Evolutionary conservation across 345 rosid genomes (phyloP), one percentile per base, ranked within the genome.

Genomic region (Clausena lansium): DNA sequence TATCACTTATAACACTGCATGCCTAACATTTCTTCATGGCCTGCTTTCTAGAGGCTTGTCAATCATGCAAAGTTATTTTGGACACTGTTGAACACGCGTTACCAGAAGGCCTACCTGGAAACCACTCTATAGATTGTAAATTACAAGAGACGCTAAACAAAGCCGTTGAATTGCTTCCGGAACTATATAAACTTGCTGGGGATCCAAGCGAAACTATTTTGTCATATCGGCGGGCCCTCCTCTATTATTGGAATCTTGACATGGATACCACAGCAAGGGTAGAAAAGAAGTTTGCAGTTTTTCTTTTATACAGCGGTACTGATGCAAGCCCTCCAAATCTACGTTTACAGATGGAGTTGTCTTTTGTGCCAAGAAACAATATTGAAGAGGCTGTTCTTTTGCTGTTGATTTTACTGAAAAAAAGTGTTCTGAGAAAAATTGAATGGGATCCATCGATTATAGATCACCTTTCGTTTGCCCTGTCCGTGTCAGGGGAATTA

Each of bases 121-220:
- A 85, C 82, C 80, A 84, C 78, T 82, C 81, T 64, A 76, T 81
- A 7, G 90, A 85, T 60, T 78, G 83, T 77, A 87, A 87, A 79
- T 69, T 87, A 30, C 96, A 85, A 85, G 94, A 86, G 76, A 81
- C 77, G 75, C 73, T 90, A 58, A 86, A 78, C 84, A 88, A 90
- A 84, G 92, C 90, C 35, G 92, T 87, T 58, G 94, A 90, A 80
- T 82, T 88, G 83, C 91, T 92, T 81, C 96, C 96, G 28, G 94
- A 92, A 62, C 79, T 92, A 41, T 90, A 88, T 91, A 92, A 88
- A 79, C 88, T 86, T 83, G 85, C 88, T 14, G 91, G 90, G 77
- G 82, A 70, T 78, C 85, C 83, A 71, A 87, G 81, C 45, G 89
- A 90, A 76, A 86, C 94, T 47, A 89, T 90, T 50, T 67, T 88